A percentile compares a stretch with the other conserved stretches of the same genome.
phyloP scores from a whole-genome alignment of 257 asterid genomes.

The Rehmannia glutinosa region DNA sequence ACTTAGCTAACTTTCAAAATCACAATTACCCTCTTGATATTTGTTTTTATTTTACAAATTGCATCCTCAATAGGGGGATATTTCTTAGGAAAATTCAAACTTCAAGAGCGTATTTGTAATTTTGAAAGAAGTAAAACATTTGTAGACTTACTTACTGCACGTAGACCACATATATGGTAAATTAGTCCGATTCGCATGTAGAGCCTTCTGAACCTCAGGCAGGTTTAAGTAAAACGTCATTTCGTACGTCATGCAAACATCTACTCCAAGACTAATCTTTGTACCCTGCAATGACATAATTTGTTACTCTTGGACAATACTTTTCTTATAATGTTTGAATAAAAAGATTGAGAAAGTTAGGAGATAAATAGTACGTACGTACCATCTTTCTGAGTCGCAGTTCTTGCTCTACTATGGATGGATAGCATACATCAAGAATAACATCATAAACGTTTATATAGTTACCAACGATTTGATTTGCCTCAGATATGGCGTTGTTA shows the following conservation, averaged over 20 bases:
- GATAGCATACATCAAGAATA: slow-evolving; percentile 73
- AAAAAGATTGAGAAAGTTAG: background rate
- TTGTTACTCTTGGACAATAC: background rate
- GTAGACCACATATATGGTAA: slow-evolving; percentile 61
- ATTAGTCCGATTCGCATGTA: slow-evolving; percentile 74
- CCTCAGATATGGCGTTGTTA: slow-evolving; percentile 41
- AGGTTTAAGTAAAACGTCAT: slow-evolving; percentile 64
- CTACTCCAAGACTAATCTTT: slow-evolving; percentile 64
- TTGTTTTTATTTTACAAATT: too few species aligned
- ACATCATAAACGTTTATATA: slow-evolving; percentile 61
- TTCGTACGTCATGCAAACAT: slow-evolving; percentile 66
- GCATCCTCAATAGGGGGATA: too few species aligned
- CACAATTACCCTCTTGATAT: too few species aligned
- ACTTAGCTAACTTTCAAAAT: too few species aligned
- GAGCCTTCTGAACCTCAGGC: slow-evolving; percentile 73
- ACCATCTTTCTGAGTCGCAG: slow-evolving; percentile 61
- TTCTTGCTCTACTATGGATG: slow-evolving; percentile 75
- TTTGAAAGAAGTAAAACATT: background rate
- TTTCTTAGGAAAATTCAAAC: too few species aligned
- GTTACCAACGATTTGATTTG: slow-evolving; percentile 50
- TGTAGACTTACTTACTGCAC: slow-evolving; percentile 50
- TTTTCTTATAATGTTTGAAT: too few species aligned
- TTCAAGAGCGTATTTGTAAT: too few species aligned
- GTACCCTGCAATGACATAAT: slow-evolving; percentile 44
- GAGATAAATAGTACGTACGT: background rate